Conservation (phyloP, 106 monocot genomes). For the Agapanthus africanus region DNA sequence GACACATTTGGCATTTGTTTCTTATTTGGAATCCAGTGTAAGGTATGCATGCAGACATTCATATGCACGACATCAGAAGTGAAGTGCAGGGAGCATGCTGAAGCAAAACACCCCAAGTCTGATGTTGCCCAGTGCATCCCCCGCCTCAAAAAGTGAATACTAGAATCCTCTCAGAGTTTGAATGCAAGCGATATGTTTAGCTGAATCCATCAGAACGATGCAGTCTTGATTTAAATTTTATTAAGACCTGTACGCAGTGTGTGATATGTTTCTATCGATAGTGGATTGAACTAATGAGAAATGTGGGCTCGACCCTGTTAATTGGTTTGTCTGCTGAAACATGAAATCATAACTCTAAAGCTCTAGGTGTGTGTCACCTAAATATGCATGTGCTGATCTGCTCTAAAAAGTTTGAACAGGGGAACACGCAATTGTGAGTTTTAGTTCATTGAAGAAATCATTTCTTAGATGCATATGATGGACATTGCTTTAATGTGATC, state of each 20-base stretch:
- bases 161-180: background rate
- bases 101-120: slow-evolving; percentile 55
- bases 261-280: background rate
- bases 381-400: too few relatives aligned
- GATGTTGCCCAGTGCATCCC: slow-evolving; percentile 51
- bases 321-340: too few relatives aligned
- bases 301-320: slow-evolving; percentile 5
- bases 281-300: slow-evolving; percentile 4
- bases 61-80: slow-evolving; percentile 65
- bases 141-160: slow-evolving; percentile 43
- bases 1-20: too few relatives aligned
- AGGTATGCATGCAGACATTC: slow-evolving; percentile 72
- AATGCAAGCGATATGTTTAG: background rate
- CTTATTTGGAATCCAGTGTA: slow-evolving; percentile 30
- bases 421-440: too few relatives aligned
- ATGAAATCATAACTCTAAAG: too few relatives aligned
- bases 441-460: too few relatives aligned
- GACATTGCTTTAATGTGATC: too few relatives aligned
- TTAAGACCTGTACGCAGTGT: background rate
- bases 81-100: slow-evolving; percentile 65
- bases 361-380: too few relatives aligned
- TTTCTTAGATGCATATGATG: too few relatives aligned
- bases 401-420: too few relatives aligned
- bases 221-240: slow-evolving; percentile 8
- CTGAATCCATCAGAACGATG: background rate